Base-by-base conservation (phyloP, 2,329 filamentous ascomycete species). In the Teratosphaeria epicoccoides region DNA sequence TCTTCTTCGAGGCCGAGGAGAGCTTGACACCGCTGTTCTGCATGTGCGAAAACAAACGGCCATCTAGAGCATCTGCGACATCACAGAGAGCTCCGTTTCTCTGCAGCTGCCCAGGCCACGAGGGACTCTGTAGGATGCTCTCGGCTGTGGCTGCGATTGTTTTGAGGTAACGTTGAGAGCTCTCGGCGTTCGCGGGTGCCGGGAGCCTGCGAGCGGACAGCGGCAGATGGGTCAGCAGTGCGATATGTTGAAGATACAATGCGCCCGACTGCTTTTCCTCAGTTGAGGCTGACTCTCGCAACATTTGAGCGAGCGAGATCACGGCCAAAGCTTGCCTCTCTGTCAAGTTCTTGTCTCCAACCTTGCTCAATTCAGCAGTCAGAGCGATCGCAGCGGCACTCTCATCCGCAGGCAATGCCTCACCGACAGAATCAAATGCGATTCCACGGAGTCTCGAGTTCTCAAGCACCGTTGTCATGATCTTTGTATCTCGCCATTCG, bases 401-500 rank as follows among this genome's bases (percentile, higher is more conserved):
- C 17, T 33, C 4, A 14, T 25, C 6, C 22, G 14, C 17, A 17
- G 47, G 43, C 29, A 29, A 24, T 17, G 22, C 44, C 7, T 46
- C 26, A 26, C 51, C 11, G 6, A 11, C 24, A 14, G 25, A 10
- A n/a, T n/a, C 24, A n/a, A 22, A 28, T 6, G 22, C 49, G 53
- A 46, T 54, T 55, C 46, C 7, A 51, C 49, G 24, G 51, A 46
- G 37, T 52, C 47, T 12, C 57, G 55, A 29, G 17, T 55, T 47
- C 60, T 64, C 73, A 6, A 77, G 60, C 24, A 77, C 71, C 66
- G 73, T 73, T 0, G 73, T 72, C 66, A 77, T 76, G 51, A 76
- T 69, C 66, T 85, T 85, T 1, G 81, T 83, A 61, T 85, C 83
- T 47, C 71, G 69, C 59, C 80, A 84, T 49, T 82, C 76, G 10